phyloP scores from a whole-genome alignment of 1,139 yeast species.

The Wickerhamiella pararugosa region DNA sequence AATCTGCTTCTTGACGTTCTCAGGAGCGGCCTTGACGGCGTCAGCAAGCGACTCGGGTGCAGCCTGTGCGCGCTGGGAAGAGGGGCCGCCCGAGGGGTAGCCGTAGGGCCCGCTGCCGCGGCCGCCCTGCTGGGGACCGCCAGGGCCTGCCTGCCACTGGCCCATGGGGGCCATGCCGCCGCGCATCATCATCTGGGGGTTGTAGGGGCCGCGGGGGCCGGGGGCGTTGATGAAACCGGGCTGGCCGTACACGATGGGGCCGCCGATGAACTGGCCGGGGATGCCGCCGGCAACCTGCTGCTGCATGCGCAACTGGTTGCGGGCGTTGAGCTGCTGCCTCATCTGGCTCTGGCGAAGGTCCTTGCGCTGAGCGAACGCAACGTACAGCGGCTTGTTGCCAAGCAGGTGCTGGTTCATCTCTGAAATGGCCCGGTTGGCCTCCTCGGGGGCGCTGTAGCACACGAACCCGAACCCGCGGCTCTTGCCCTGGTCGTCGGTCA shows the following conservation, averaged over 20 bases:
- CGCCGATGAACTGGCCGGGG: constrained; percentile 81
- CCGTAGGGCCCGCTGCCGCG: constrained; percentile 17
- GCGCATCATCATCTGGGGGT: constrained; percentile 71
- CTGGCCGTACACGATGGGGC: constrained; percentile 65
- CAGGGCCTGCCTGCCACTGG: constrained; percentile 56
- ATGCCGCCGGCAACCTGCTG: constrained; percentile 80
- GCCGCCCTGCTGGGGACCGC: constrained; percentile 24
- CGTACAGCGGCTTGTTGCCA: constrained; percentile 92
- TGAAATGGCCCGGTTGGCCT: constrained; percentile 90
- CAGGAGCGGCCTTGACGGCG: constrained; percentile 27
- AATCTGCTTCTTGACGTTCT: constrained; percentile 90
- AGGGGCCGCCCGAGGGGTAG: constrained; percentile 13
- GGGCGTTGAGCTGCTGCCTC: constrained; percentile 95
- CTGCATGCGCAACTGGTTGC: constrained; percentile 97
- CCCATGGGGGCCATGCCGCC: constrained; percentile 50
- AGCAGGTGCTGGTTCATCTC: constrained; percentile 98
- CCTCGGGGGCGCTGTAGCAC: constrained; percentile 90
- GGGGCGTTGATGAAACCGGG: constrained; percentile 31
- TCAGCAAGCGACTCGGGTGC: constrained; percentile 20
- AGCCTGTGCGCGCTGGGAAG: constrained; percentile 12
- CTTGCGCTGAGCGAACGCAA: constrained; percentile 97
- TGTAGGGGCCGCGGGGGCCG: constrained; percentile 65
- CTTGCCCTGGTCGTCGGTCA: constrained; percentile 89
- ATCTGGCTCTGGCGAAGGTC: constrained; percentile 96
- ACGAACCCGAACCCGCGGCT: constrained; percentile 98